Percentiles rank a stretch among this genome's conserved stretches.
Conservation (phyloP, 345 rosid genomes). For the Draba incana region DNA sequence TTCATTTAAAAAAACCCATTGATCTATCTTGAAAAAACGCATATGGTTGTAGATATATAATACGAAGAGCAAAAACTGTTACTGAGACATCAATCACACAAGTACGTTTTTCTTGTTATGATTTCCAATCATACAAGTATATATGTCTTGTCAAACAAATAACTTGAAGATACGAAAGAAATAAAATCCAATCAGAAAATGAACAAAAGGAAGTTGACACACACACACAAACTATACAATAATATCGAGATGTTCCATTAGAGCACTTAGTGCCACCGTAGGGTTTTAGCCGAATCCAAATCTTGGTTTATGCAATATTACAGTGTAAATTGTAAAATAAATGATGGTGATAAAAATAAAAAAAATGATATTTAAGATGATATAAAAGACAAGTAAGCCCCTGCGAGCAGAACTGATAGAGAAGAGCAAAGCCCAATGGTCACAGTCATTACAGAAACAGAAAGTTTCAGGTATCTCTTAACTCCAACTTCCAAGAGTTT, state of each 20-base stretch:
- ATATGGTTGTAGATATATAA: not conserved
- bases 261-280: not conserved
- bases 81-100: conserved; percentile 34
- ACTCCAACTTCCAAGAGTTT: conserved; percentile 34
- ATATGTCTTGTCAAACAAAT: conserved; percentile 39
- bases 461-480: conserved; percentile 37
- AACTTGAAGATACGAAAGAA: conserved; percentile 24
- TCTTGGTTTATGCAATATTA: not conserved
- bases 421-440: conserved; percentile 36
- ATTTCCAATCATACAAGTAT: conserved; percentile 34
- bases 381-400: conserved; percentile 30
- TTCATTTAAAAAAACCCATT: conserved; percentile 2
- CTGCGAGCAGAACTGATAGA: conserved; percentile 13
- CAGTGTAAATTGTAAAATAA: conserved; percentile 10
- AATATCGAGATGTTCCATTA: conserved; percentile 8
- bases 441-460: conserved; percentile 38
- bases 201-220: conserved; percentile 23
- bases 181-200: conserved; percentile 3
- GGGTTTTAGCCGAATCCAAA: not conserved
- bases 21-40: conserved; percentile 11
- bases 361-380: conserved; percentile 5
- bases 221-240: not conserved
- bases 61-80: conserved; percentile 14
- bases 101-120: conserved; percentile 37
- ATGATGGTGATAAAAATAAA: conserved; percentile 6